Evolutionary conservation across 2,329 filamentous ascomycete genomes (phyloP), one percentile per base, ranked within the genome.

Genomic region (Xylaria digitata): DNA sequence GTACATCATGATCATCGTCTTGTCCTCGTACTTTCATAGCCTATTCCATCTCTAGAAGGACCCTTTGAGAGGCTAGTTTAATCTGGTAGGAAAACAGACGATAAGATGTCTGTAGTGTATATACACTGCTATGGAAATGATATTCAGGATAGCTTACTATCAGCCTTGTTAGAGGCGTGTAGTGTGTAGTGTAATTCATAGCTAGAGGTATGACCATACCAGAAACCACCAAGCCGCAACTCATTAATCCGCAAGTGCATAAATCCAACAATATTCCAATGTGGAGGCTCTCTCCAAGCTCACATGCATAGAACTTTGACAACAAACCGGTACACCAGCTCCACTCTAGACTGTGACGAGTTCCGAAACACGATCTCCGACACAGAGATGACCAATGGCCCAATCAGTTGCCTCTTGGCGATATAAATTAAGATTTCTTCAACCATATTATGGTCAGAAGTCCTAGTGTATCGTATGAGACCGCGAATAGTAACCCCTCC

Each of bases 361-460:
- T 23, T 21, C 53, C 54, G 53, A 66, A 66, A 66, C 64, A 58
- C n/a, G 49, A 67, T 63, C 55, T 60, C 43, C 40, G 26, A 63
- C 65, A 60, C 21, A 5, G 50, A 6, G 17, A 50, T 19, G 46
- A 13, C 60, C 60, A 56, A 60, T 62, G 21, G 49, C 11, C 17
- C 50, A 43, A 49, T 21, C 37, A 42, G 52, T 42, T 53, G 2
- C 32, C 46, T 53, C 64, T 66, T 66, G 64, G 64, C 64, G 52
- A 49, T 30, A 34, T 37, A 42, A 21, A 30, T 17, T 50, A 23
- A n/a, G 37, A 42, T n/a, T 21, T 42, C 42, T 15, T 5, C 9
- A 15, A 15, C 9, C 13, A 40, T 13, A 13, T 40, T 15, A 37
- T 40, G 4, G 37, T 13, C 37, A 40, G 52, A 23, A 23, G 21